Evolutionary conservation across 108 stramenopile species (phyloP).

Genomic region (Stephanodiscus triporus): DNA sequence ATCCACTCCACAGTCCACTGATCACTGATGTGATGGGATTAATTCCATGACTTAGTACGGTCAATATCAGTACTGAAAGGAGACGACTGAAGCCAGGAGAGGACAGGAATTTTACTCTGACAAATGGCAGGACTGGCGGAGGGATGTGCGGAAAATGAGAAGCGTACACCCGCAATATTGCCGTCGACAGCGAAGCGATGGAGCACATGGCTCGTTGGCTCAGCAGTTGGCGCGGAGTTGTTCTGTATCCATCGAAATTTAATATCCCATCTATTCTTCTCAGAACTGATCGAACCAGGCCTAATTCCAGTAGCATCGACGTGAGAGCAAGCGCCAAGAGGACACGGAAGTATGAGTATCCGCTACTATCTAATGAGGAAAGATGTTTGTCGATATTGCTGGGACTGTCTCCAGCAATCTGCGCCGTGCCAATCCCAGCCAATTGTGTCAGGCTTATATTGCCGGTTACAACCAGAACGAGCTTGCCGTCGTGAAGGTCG

Average conservation of each 20-base stretch:
- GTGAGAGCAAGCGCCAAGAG: constrained; percentile 31
- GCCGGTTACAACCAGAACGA: constrained; percentile 24
- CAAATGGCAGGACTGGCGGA: constrained; percentile 49
- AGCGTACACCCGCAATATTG: constrained; percentile 48
- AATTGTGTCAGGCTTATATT: not conserved
- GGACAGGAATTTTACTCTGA: constrained; percentile 23
- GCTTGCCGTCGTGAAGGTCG: constrained; percentile 24
- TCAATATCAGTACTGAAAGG: constrained; percentile 38
- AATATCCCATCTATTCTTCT: constrained; percentile 16
- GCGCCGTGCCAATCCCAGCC: constrained; percentile 20
- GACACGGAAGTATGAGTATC: constrained; percentile 35
- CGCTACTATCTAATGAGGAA: too few species aligned
- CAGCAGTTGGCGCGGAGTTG: constrained; percentile 24
- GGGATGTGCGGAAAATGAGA: constrained; percentile 44
- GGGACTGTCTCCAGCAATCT: not conserved
- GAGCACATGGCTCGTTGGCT: constrained; percentile 52
- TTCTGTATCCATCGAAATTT: constrained; percentile 27
- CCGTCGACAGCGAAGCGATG: constrained; percentile 41
- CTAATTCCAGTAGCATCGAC: constrained; percentile 36
- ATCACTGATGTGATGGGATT: constrained; percentile 50
- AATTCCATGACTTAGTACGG: constrained; percentile 30
- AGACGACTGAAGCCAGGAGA: constrained; percentile 33
- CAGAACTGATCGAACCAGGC: constrained; percentile 16
- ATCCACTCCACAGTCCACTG: constrained; percentile 49
- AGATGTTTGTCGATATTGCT: too few species aligned